A percentile compares a stretch with the other conserved stretches of the same genome.
These are phyloP conservation scores for Botryobasidium botryosum DNA, from an alignment of 768 basidiomycete species.

Conservation along the genomic window DNA sequence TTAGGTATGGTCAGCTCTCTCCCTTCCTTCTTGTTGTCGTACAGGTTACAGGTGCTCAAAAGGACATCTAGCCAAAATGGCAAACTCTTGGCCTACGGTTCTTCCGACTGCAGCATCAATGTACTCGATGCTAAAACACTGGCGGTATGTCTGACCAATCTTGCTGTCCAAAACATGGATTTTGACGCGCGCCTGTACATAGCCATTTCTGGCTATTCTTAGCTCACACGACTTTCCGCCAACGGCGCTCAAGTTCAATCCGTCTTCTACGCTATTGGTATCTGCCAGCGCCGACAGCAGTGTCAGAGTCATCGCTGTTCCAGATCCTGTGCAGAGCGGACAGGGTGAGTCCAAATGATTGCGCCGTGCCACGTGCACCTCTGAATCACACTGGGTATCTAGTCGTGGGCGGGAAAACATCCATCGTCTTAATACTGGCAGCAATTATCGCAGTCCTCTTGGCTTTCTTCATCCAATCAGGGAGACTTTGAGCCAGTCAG, in stretches of 20 bases:
- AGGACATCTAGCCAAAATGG: slow-evolving; percentile 63
- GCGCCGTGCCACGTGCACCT: too few species aligned
- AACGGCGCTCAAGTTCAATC: slow-evolving; percentile 79
- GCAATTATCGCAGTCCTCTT: too few species aligned
- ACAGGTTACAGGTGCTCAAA: background rate
- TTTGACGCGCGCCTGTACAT: background rate
- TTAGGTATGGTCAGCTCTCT: slow-evolving; percentile 42
- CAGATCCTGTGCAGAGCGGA: too few species aligned
- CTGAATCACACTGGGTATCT: too few species aligned
- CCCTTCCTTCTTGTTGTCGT: background rate
- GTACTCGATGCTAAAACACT: slow-evolving; percentile 66
- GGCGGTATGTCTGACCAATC: slow-evolving; percentile 35
- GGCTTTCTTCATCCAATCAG: too few species aligned
- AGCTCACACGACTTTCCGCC: slow-evolving; percentile 92
- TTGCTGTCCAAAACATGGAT: background rate
- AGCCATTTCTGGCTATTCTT: slow-evolving; percentile 79
- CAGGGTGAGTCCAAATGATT: too few species aligned
- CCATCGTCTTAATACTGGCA: too few species aligned
- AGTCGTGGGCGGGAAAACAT: too few species aligned
- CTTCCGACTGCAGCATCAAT: slow-evolving; percentile 72
- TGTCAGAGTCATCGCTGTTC: slow-evolving; percentile 62
- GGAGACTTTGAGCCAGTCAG: too few species aligned
- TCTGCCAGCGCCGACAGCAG: slow-evolving; percentile 87
- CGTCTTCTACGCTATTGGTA: slow-evolving; percentile 58
- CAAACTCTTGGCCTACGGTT: slow-evolving; percentile 66